These are phyloP conservation scores for Aspergillus nidulans DNA, from an alignment of 495 filamentous ascomycete genomes.

Conservation along the genomic window DNA sequence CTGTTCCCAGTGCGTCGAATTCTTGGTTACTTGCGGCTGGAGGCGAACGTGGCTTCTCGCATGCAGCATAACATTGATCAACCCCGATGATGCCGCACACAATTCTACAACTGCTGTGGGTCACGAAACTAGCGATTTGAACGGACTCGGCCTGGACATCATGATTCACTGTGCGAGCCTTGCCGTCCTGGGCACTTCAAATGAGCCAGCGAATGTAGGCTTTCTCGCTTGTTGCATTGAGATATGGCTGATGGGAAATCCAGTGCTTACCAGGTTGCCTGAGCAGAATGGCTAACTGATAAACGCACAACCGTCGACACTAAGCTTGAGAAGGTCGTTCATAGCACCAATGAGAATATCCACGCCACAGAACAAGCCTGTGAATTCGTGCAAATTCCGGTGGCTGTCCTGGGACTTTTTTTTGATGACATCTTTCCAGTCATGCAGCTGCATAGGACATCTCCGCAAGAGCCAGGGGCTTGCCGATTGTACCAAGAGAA, in stretches of 20 bases:
- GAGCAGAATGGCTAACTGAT: slow-evolving; percentile 68
- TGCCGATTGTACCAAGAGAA: slow-evolving; percentile 66
- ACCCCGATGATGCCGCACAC: slow-evolving; percentile 76
- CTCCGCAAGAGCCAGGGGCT: slow-evolving; percentile 73
- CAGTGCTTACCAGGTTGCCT: slow-evolving; percentile 78
- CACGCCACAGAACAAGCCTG: slow-evolving; percentile 58
- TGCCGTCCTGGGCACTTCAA: slow-evolving; percentile 91
- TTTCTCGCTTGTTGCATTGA: background rate
- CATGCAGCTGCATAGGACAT: slow-evolving; percentile 59
- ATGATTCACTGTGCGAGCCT: slow-evolving; percentile 81
- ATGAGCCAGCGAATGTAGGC: slow-evolving; percentile 81
- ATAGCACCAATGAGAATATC: slow-evolving; percentile 79
- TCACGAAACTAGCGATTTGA: slow-evolving; percentile 87
- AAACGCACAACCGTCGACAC: slow-evolving; percentile 65
- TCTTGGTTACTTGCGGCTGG: slow-evolving; percentile 58
- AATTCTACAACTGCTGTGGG: slow-evolving; percentile 81
- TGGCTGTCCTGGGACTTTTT: background rate
- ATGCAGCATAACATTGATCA: slow-evolving; percentile 65
- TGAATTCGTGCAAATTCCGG: slow-evolving; percentile 29
- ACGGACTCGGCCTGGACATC: slow-evolving; percentile 74
- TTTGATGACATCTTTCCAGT: slow-evolving; percentile 38
- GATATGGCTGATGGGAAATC: slow-evolving; percentile 12
- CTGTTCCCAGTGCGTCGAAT: slow-evolving; percentile 71
- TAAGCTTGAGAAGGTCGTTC: slow-evolving; percentile 75
- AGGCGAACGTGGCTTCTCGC: slow-evolving; percentile 65